phyloP scores from a whole-genome alignment of 805 yeast species.

The Maudiozyma bulderi region DNA sequence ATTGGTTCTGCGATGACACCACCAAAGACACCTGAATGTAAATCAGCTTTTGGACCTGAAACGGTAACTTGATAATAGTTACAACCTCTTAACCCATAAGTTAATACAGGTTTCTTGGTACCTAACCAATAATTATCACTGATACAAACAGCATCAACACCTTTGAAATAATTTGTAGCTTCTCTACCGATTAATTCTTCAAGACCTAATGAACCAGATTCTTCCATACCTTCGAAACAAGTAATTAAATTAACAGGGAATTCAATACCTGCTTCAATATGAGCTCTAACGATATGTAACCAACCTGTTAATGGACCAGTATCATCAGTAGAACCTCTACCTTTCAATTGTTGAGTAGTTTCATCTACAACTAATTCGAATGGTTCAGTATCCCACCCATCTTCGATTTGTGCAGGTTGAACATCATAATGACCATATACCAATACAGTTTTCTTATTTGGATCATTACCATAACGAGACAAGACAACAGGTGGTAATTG shows the following conservation, averaged over 20 bases:
- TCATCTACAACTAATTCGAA: slow-evolving; percentile 57
- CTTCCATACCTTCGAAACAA: slow-evolving; percentile 99
- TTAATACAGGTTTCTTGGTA: slow-evolving; percentile 89
- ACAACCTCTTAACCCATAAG: slow-evolving; percentile 96
- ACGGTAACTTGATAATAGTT: slow-evolving; percentile 79
- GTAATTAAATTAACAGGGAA: slow-evolving; percentile 87
- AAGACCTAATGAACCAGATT: slow-evolving; percentile 87
- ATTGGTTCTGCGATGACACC: slow-evolving; percentile 96
- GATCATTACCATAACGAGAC: slow-evolving; percentile 75
- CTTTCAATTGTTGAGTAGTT: slow-evolving; percentile 62
- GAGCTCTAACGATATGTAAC: slow-evolving; percentile 90
- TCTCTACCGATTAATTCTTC: slow-evolving; percentile 75
- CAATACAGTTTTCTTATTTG: slow-evolving; percentile 76
- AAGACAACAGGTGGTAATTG: slow-evolving; percentile 92
- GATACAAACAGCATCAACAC: slow-evolving; percentile 89
- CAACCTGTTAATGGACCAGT: slow-evolving; percentile 98
- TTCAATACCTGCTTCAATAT: slow-evolving; percentile 70
- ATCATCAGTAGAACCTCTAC: slow-evolving; percentile 95
- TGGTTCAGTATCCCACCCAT: slow-evolving; percentile 95
- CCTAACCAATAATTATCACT: slow-evolving; percentile 99
- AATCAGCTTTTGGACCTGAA: slow-evolving; percentile 91
- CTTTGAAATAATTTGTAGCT: slow-evolving; percentile 70
- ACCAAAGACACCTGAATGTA: slow-evolving; percentile 96
- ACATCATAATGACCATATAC: slow-evolving; percentile 97
- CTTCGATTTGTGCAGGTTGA: slow-evolving; percentile 87